phyloP scores from a whole-genome alignment of 345 rosid genomes.

The Salix koriyanagi region DNA sequence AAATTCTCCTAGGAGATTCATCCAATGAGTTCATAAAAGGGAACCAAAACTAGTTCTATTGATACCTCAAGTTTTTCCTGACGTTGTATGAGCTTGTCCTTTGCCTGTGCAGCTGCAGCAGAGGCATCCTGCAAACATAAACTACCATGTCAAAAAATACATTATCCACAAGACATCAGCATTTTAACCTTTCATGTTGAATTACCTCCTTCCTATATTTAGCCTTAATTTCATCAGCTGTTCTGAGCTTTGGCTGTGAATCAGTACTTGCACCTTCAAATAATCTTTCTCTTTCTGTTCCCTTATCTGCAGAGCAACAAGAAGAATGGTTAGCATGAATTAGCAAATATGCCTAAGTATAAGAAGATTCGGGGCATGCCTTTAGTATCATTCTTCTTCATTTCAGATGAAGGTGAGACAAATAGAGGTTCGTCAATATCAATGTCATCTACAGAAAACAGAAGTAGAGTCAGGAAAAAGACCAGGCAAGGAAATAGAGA shows the following conservation, averaged over 20 bases:
- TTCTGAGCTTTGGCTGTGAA: slow-evolving; percentile 56
- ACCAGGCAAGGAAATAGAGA: slow-evolving; percentile 10
- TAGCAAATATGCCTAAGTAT: background rate
- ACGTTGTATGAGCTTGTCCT: slow-evolving; percentile 67
- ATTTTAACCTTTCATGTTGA: background rate
- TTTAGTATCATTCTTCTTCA: slow-evolving; percentile 36
- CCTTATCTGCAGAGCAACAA: slow-evolving; percentile 43
- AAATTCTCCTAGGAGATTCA: background rate
- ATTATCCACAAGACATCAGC: background rate
- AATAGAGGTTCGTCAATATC: slow-evolving; percentile 52
- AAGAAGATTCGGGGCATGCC: slow-evolving; percentile 31
- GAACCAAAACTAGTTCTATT: background rate
- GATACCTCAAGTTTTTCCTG: slow-evolving; percentile 76
- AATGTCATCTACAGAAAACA: slow-evolving; percentile 61
- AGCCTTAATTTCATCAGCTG: slow-evolving; percentile 80
- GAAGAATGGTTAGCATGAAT: slow-evolving; percentile 7
- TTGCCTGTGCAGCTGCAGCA: slow-evolving; percentile 66
- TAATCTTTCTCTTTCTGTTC: slow-evolving; percentile 51
- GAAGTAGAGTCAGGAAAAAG: slow-evolving; percentile 12
- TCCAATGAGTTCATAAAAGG: background rate
- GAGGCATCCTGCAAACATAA: slow-evolving; percentile 54
- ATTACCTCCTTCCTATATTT: slow-evolving; percentile 59
- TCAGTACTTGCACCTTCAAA: slow-evolving; percentile 61
- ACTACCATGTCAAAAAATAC: slow-evolving; percentile 21
- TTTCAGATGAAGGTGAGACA: slow-evolving; percentile 35